These are phyloP conservation scores for Penicillium parvum DNA, from an alignment of 495 filamentous ascomycete genomes.

Conservation along the genomic window DNA sequence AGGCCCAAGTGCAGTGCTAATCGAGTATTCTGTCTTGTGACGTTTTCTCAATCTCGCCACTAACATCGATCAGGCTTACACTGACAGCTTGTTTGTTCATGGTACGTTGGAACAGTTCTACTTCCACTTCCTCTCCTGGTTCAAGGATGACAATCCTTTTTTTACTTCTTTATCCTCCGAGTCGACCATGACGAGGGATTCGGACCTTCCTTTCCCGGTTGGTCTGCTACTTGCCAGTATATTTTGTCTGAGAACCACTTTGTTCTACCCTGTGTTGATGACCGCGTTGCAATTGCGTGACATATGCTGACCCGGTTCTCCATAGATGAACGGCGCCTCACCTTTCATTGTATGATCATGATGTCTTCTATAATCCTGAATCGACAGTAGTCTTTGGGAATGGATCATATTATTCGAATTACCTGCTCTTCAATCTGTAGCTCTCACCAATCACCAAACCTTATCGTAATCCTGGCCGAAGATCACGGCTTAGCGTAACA, in stretches of 20 bases:
- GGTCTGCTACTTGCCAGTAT: slow-evolving; percentile 98
- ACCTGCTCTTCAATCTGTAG: not conserved
- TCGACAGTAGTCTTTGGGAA: no score
- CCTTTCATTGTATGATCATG: not conserved
- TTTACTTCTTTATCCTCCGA: slow-evolving; percentile 92
- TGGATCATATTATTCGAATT: no score
- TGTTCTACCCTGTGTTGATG: slow-evolving; percentile 5
- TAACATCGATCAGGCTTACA: slow-evolving; percentile 7
- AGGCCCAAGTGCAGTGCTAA: no score
- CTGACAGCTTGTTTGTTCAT: slow-evolving; percentile 16
- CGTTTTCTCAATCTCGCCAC: slow-evolving; percentile 11
- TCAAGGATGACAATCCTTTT: slow-evolving; percentile 78
- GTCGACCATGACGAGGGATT: slow-evolving; percentile 89
- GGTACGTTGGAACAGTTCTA: slow-evolving; percentile 26
- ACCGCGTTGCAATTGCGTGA: slow-evolving; percentile 2
- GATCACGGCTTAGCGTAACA: slow-evolving; percentile 13
- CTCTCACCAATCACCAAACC: slow-evolving; percentile 12
- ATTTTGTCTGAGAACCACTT: slow-evolving; percentile 71
- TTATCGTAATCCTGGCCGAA: slow-evolving; percentile 18
- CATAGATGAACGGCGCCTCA: not conserved
- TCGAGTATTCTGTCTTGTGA: slow-evolving; percentile 10
- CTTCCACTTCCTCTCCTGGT: slow-evolving; percentile 19
- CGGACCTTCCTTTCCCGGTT: slow-evolving; percentile 64
- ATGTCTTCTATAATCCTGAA: not conserved
- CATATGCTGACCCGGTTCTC: slow-evolving; percentile 17